Conservation (phyloP, 805 yeast species). For the Lipomyces sp. region DNA sequence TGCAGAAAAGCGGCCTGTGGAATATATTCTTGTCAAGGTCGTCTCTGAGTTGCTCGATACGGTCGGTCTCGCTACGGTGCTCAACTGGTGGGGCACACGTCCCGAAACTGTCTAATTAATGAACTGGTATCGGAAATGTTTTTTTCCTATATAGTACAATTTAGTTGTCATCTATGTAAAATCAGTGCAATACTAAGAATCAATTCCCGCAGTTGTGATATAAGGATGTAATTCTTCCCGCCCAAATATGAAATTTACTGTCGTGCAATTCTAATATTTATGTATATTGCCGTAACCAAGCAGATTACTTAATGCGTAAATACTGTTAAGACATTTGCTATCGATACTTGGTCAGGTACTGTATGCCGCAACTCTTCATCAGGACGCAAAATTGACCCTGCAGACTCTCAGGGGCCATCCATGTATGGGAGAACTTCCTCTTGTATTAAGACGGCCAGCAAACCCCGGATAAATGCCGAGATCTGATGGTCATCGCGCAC, state of each 20-base stretch:
- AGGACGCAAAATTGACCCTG: too few relatives aligned
- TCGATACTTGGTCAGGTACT: too few relatives aligned
- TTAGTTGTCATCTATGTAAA: background rate
- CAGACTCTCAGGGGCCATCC: too few relatives aligned
- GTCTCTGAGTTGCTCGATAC: slow-evolving; percentile 49
- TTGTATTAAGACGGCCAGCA: too few relatives aligned
- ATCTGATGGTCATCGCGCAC: too few relatives aligned
- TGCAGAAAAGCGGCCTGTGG: slow-evolving; percentile 46
- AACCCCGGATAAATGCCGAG: too few relatives aligned
- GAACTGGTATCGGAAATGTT: background rate
- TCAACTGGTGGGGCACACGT: slow-evolving; percentile 49
- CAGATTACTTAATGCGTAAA: too few relatives aligned
- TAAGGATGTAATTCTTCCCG: background rate
- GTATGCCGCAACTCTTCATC: too few relatives aligned
- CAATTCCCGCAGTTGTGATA: background rate
- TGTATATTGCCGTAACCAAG: too few relatives aligned
- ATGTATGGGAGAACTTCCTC: too few relatives aligned
- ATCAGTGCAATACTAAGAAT: background rate
- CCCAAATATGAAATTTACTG: background rate
- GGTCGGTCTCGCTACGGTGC: slow-evolving; percentile 49
- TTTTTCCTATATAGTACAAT: background rate
- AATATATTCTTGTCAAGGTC: slow-evolving; percentile 44
- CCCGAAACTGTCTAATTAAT: slow-evolving; percentile 25
- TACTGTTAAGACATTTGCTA: too few relatives aligned
- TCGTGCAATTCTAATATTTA: background rate